Evolutionary conservation across 805 yeast species (phyloP), one percentile per base, ranked within the genome.

Genomic region (Ogataea glucozyma): DNA sequence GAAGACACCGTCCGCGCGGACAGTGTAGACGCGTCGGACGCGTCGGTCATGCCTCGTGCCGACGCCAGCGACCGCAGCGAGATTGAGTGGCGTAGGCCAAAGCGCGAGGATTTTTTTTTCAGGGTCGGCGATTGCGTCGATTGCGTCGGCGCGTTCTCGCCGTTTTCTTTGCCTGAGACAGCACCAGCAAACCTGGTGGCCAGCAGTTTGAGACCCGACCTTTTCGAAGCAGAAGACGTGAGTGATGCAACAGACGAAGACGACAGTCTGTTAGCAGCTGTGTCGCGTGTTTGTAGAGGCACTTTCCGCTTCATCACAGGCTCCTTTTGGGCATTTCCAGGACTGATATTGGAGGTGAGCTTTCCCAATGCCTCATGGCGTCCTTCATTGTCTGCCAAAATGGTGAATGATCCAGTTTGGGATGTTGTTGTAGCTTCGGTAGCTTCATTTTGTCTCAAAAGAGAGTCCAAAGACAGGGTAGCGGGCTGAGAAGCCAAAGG

Each of bases 31-130:
- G 11, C 19, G 21, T 49, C 36, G 16, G 59, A 48, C 13, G 46
- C 46, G 39, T 54, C 54, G 22, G 40, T 44, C 22, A 27, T 39
- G 33, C 39, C 47, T 30, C 46, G 43, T 5, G 22, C 38, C 17
- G 51, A 49, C 8, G 59, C 40, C 12, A 57, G 49, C 17, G 64
- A 60, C 39, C 64, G 48, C 26, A 63, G 49, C 4, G 66, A 61
- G 5, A 62, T 56, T 2, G 66, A 61, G 44, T 63, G 64, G 42
- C 55, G 53, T 13, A 61, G 50, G 21, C 56, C 46, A 33, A 55
- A 51, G 22, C 46, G 48, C 3, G 62, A 57, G 11, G 43, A 37
- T 31, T 53, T 54, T 41, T 54, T 57, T 31, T 53, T 54, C 38
- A 51, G 21, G 21, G 29, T 20, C 13, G 46, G 46, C 7, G 41